Percentiles rank a stretch among this genome's conserved stretches.
These are phyloP conservation scores for Dimocarpus longan DNA, from an alignment of 345 rosid genomes.

Conservation along the genomic window DNA sequence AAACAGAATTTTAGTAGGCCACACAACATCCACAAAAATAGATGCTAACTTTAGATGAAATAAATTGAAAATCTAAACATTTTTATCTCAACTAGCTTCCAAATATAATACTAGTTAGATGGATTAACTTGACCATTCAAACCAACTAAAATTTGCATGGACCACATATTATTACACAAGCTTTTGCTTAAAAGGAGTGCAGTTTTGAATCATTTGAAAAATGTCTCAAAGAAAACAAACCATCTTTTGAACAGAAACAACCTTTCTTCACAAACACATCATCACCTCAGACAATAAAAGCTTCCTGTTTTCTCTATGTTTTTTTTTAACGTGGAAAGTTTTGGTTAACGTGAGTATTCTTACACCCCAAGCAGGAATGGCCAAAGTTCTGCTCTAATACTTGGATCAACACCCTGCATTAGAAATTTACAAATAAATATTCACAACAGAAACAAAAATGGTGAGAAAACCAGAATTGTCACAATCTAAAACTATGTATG, in stretches of 20 bases:
- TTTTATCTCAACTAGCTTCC: too few relatives aligned
- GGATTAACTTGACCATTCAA: background rate
- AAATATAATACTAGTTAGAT: background rate
- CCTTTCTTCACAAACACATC: background rate
- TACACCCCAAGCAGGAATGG: slow-evolving; percentile 97
- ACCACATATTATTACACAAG: background rate
- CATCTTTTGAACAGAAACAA: too few relatives aligned
- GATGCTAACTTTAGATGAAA: background rate
- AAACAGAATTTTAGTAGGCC: background rate
- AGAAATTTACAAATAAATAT: slow-evolving; percentile 16
- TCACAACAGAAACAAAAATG: slow-evolving; percentile 15
- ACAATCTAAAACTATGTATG: background rate
- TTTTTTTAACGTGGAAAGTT: background rate
- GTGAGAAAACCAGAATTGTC: slow-evolving; percentile 3
- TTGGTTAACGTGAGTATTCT: slow-evolving; percentile 23
- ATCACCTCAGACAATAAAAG: background rate
- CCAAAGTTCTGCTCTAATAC: slow-evolving; percentile 93
- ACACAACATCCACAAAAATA: background rate
- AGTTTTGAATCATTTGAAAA: background rate
- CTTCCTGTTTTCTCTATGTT: background rate
- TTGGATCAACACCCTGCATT: slow-evolving; percentile 84
- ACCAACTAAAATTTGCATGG: background rate
- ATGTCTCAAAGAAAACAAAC: too few relatives aligned
- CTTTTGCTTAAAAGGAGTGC: background rate
- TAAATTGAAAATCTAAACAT: background rate